These are phyloP conservation scores for Larix kaempferi DNA, from an alignment of 75 land plant species.

Conservation along the genomic window DNA sequence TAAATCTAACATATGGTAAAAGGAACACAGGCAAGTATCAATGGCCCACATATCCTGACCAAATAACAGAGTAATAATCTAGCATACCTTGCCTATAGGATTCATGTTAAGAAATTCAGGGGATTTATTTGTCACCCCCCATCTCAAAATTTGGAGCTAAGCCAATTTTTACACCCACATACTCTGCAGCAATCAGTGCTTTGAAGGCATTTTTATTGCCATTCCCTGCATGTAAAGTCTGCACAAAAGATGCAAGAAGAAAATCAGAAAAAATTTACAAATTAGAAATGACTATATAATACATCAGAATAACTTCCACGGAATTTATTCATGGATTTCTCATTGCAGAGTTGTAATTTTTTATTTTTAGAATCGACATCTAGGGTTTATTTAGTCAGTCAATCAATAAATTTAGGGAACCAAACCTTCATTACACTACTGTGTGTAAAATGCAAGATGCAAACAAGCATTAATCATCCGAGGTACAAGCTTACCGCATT, in stretches of 20 bases:
- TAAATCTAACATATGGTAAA: neutral
- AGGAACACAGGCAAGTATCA: neutral
- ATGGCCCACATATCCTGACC: neutral
- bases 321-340: no score
- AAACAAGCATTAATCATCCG: no score
- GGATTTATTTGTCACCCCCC: constrained; percentile 86
- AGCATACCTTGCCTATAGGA: constrained; percentile 93
- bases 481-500: no score
- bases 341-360: no score
- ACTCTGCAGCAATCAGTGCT: constrained; percentile 84
- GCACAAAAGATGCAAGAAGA: neutral
- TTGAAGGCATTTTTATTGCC: constrained; percentile 79
- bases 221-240: constrained; percentile 60
- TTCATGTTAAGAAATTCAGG: constrained; percentile 90
- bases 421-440: no score
- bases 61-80: neutral
- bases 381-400: no score
- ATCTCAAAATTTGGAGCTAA: constrained; percentile 59
- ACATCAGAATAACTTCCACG: no score
- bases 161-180: constrained; percentile 64
- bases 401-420: no score
- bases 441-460: no score
- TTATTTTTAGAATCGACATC: no score
- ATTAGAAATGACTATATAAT: no score
- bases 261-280: neutral